Conservation (phyloP, 2,329 filamentous ascomycete genomes). For the Calonectria pseudoreteaudii region DNA sequence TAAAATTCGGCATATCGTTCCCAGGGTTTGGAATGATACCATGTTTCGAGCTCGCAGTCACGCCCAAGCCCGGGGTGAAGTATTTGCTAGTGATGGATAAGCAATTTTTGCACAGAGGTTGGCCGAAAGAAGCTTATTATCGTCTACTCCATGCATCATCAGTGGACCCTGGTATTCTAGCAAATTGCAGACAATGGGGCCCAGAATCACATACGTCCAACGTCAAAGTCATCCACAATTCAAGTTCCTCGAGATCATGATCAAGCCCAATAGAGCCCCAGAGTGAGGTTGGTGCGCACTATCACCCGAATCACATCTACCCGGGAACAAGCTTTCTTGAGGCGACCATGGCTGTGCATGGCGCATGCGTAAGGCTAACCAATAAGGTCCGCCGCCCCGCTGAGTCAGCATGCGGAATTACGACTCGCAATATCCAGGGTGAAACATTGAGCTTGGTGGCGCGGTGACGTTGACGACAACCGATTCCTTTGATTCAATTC, state of each 20-base stretch:
- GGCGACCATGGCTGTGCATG: not conserved
- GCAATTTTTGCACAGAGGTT: not conserved
- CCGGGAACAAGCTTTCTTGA: not conserved
- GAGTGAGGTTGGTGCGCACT: not conserved
- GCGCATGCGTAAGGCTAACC: not conserved
- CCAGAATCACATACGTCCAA: not conserved
- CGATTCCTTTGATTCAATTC: not conserved
- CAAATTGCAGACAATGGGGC: not conserved
- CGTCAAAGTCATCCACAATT: not conserved
- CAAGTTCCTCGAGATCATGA: not conserved
- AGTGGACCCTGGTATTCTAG: not conserved
- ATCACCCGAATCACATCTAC: not conserved
- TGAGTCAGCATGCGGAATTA: not conserved
- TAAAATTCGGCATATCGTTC: not conserved
- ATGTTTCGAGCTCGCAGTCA: not conserved
- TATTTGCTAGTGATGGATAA: not conserved
- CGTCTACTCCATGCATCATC: not conserved
- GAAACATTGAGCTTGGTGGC: not conserved
- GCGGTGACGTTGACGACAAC: conserved; percentile 3
- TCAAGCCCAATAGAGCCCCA: too few species aligned
- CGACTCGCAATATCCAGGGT: not conserved
- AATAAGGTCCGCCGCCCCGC: not conserved
- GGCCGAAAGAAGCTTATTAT: not conserved
- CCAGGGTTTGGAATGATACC: not conserved
- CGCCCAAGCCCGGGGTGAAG: not conserved